phyloP scores from a whole-genome alignment of 345 rosid genomes.

The Brassica nigra region DNA sequence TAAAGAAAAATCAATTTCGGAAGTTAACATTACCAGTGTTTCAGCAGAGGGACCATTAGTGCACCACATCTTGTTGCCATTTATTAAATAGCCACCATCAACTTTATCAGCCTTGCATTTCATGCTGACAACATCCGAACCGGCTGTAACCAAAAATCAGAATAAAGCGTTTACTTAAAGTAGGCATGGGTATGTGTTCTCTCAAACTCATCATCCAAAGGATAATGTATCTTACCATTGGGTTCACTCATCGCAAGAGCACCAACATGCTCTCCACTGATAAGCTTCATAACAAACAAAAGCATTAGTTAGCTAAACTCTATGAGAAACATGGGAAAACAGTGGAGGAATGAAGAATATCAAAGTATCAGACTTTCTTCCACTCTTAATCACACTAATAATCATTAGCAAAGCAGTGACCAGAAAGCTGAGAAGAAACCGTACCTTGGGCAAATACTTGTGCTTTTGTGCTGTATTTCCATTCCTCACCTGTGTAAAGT shows the following conservation, averaged over 20 bases:
- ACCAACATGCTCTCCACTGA: slow-evolving; percentile 95
- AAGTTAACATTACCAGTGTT: slow-evolving; percentile 65
- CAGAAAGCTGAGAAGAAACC: slow-evolving; percentile 1
- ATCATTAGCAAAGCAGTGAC: neutral
- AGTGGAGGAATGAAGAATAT: neutral
- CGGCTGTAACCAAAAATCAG: slow-evolving; percentile 56
- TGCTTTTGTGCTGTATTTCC: slow-evolving; percentile 76
- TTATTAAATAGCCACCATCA: slow-evolving; percentile 78
- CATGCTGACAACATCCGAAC: slow-evolving; percentile 96
- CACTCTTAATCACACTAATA: neutral
- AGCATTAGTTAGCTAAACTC: slow-evolving; percentile 6
- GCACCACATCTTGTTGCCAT: slow-evolving; percentile 99
- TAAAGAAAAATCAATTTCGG: neutral
- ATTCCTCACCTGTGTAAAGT: slow-evolving; percentile 68
- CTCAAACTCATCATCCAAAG: slow-evolving; percentile 16
- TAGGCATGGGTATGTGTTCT: neutral
- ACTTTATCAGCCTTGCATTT: slow-evolving; percentile 91
- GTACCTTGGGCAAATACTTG: slow-evolving; percentile 89
- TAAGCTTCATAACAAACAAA: slow-evolving; percentile 62
- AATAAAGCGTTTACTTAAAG: neutral
- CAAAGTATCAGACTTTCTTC: neutral
- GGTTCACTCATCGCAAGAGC: slow-evolving; percentile 99
- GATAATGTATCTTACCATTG: slow-evolving; percentile 58
- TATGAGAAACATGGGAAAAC: neutral
- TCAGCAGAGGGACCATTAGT: slow-evolving; percentile 95